Conservation (phyloP, 23 red algal species). For the Chondrus crispus region DNA sequence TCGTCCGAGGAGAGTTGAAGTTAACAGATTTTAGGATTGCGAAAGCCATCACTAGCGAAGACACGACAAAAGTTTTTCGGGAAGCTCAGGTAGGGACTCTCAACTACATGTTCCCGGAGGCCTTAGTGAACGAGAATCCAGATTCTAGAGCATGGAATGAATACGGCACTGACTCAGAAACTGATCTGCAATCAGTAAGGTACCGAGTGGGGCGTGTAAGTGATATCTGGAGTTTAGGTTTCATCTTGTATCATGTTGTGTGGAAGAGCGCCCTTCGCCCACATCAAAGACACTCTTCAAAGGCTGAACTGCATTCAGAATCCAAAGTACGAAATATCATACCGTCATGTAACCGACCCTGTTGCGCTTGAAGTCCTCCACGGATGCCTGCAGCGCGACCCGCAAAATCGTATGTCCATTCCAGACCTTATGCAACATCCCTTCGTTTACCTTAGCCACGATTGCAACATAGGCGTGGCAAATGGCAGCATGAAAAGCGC, state of each 20-base stretch:
- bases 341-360: conserved; percentile 6
- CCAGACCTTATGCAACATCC: conserved; percentile 42
- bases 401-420: conserved; percentile 68
- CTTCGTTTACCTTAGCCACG: no score
- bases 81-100: conserved; percentile 90
- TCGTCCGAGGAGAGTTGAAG: conserved; percentile 88
- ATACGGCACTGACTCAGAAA: neutral
- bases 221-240: conserved; percentile 97
- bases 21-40: conserved; percentile 99
- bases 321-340: conserved; percentile 59
- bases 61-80: conserved; percentile 95
- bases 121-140: no score
- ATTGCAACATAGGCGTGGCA: no score
- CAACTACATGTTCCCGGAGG: conserved; percentile 99
- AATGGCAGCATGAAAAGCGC: no score
- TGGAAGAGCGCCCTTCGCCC: conserved; percentile 88
- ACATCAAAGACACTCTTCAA: conserved; percentile 78
- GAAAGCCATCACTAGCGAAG: conserved; percentile 83
- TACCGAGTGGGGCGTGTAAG: conserved; percentile 82
- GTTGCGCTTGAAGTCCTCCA: conserved; percentile 45
- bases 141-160: conserved; percentile 21
- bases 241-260: conserved; percentile 96
- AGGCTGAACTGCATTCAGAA: conserved; percentile 92
- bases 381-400: conserved; percentile 78
- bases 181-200: neutral